Base-by-base conservation (phyloP, 2,329 filamentous ascomycete species). In the Exophiala lecanii-corni region DNA sequence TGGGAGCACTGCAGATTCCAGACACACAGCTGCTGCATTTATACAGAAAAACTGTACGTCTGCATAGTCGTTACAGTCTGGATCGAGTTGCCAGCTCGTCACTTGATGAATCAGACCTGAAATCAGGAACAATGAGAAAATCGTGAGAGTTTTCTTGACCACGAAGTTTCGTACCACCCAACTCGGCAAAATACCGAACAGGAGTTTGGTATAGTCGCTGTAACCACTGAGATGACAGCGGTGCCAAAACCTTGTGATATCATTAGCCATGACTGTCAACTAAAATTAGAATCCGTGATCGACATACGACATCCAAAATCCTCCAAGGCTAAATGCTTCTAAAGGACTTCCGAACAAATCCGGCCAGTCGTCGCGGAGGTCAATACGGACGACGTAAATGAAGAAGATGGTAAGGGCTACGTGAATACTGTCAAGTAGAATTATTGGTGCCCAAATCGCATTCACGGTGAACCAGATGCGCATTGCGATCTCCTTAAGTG, bases 281-380 rank as follows among this genome's bases (percentile, higher is more conserved):
- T n/a, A 32, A n/a, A 13, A 19, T 32, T 12, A 5, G 12, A 12
- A 30, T 32, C 17, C 10, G 5, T 16, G n/a, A 6, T 34, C 16
- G 25, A 28, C 34, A 10, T 21, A 43, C 41, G n/a, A 25, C 20
- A 12, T 39, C 41, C 41, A 43, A 23, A 43, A 43, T 19, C 41
- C 16, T 20, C 41, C 41, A 18, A 43, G 7, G 5, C 34, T 43
- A n/a, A 17, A 43, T 12, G 41, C 41, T 18, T 43, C 34, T 16
- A 31, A 20, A 9, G 41, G 41, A 18, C 15, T 26, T 4, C 41
- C 41, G 13, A 40, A 40, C 5, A 43, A 25, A 25, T 43, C 35
- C 15, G 35, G 41, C 41, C 41, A 43, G 26, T 39, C 34, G 18
- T 26, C 20, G 16, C 7, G 33, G 7, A 9, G 12, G 18, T 30